These are phyloP conservation scores for Globisporangium yorkense DNA, from an alignment of 352 stramenopile species.

Conservation along the genomic window DNA sequence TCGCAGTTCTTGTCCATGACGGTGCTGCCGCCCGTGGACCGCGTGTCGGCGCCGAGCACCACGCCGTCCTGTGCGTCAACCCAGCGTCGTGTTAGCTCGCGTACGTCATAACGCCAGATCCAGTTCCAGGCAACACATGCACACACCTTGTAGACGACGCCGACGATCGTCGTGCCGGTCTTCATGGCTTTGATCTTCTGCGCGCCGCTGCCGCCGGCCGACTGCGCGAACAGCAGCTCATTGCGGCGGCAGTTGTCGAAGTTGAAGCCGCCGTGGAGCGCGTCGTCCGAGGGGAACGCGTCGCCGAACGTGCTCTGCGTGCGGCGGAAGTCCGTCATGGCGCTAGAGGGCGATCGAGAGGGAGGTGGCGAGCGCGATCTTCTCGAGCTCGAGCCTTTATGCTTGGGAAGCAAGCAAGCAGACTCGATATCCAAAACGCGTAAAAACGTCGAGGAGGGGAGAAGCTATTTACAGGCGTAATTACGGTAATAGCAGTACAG, in stretches of 20 bases:
- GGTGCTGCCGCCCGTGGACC: conserved; percentile 93
- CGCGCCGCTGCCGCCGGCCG: conserved; percentile 24
- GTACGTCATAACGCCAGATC: not conserved
- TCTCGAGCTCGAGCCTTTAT: conserved; percentile 3
- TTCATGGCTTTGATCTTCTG: conserved; percentile 83
- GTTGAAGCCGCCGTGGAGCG: conserved; percentile 79
- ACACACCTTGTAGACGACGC: conserved; percentile 91
- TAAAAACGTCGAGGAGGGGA: conserved; percentile 8
- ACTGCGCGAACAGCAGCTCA: conserved; percentile 66
- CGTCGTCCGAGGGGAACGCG: conserved; percentile 49
- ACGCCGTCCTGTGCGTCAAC: conserved; percentile 81
- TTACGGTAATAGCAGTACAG: not conserved
- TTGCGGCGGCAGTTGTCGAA: conserved; percentile 94
- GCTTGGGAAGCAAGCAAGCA: conserved; percentile 13
- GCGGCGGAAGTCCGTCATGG: conserved; percentile 79
- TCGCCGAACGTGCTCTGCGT: conserved; percentile 77
- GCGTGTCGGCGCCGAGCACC: conserved; percentile 96
- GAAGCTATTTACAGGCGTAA: conserved; percentile 9
- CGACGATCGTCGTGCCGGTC: conserved; percentile 96
- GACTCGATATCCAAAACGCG: conserved; percentile 8
- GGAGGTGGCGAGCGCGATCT: not conserved
- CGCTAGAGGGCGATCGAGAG: not conserved
- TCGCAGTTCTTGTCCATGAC: conserved; percentile 99
- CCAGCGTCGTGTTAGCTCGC: not conserved
- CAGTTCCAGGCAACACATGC: not conserved